Base-by-base conservation (phyloP, 1,284 basidiomycete genomes). In the Puccinia polysora region DNA sequence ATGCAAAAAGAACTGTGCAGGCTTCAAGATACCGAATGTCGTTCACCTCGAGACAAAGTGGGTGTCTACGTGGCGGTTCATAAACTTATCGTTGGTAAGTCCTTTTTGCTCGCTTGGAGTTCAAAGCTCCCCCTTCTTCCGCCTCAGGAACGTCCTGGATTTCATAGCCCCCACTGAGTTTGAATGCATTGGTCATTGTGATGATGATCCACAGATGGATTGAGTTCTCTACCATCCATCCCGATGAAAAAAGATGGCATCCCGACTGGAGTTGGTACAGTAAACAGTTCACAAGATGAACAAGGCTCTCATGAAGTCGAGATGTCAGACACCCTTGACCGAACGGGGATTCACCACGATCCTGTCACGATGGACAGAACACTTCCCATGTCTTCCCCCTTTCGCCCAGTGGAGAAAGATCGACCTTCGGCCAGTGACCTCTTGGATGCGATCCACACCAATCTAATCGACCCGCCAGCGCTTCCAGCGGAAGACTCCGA, bases 141-240 rank as follows among this genome's bases (percentile, higher is more conserved):
- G n/a, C 32, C 32, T 25, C 14, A 12, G 20, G 10, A 10, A 52
- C 7, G 7, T 52, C 20, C n/a, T n/a, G n/a, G 20, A 7, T 56
- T 6, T 12, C 32, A 7, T 56, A 30, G 10, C 20, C 4, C 25
- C 20, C 18, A 15, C 15, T 1, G 2, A 28, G 20, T 23, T 8
- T 23, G 10, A n/a, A n/a, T 45, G 18, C 55, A 20, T 15, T 30
- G 28, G 10, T n/a, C n/a, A n/a, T n/a, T n/a, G n/a, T n/a, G n/a
- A n/a, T n/a, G n/a, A n/a, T n/a, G 2, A 2, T 30, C 8, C 14
- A 14, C 20, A 71, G 75, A 76, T 58, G 73, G 73, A 10, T 67
- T 79, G n/a, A 75, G 75, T 38, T 65, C 73, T 20, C 64, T 79
- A 15, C 78, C 78, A 18, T 65, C 76, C 1, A 75, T 79, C n/a